Percentiles rank a stretch among this genome's conserved stretches.
phyloP scores from a whole-genome alignment of 2,329 filamentous ascomycete genomes.

The Trematosphaeria pertusa region DNA sequence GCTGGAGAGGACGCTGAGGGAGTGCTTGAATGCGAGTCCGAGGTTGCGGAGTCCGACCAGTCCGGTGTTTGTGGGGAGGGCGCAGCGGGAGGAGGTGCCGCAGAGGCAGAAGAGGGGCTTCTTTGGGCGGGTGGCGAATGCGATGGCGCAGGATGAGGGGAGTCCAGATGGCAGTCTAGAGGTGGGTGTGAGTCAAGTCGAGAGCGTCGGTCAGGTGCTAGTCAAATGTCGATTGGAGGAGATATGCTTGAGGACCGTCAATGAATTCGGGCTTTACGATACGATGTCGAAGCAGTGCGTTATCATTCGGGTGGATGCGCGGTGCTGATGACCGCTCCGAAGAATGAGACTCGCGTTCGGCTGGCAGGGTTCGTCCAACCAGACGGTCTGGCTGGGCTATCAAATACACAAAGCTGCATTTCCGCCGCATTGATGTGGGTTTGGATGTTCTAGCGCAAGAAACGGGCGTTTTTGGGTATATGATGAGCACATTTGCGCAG shows the following conservation, averaged over 20 bases:
- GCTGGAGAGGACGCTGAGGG: conserved; percentile 44
- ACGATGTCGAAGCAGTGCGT: conserved; percentile 45
- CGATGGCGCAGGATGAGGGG: conserved; percentile 26
- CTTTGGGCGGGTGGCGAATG: conserved; percentile 32
- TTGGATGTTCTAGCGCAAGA: too few relatives aligned
- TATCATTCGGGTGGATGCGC: conserved; percentile 38
- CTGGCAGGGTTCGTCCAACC: too few relatives aligned
- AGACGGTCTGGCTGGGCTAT: too few relatives aligned
- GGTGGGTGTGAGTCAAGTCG: conserved; percentile 27
- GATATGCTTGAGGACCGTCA: conserved; percentile 41
- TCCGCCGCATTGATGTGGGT: too few relatives aligned
- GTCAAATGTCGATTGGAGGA: conserved; percentile 31
- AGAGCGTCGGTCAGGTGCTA: too few relatives aligned
- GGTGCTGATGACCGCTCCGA: too few relatives aligned
- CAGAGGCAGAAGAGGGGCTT: conserved; percentile 23
- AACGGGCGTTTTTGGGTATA: too few relatives aligned
- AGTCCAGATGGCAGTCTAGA: conserved; percentile 27
- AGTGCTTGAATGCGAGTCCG: conserved; percentile 36
- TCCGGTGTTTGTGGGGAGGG: conserved; percentile 1
- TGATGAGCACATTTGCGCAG: too few relatives aligned
- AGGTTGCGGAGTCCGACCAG: conserved; percentile 14
- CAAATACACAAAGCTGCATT: too few relatives aligned
- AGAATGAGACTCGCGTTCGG: too few relatives aligned
- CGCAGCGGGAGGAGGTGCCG: conserved; percentile 2
- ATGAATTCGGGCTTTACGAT: conserved; percentile 46